These are phyloP conservation scores for Rubia yunnanensis DNA, from an alignment of 257 asterid genomes.

Conservation along the genomic window DNA sequence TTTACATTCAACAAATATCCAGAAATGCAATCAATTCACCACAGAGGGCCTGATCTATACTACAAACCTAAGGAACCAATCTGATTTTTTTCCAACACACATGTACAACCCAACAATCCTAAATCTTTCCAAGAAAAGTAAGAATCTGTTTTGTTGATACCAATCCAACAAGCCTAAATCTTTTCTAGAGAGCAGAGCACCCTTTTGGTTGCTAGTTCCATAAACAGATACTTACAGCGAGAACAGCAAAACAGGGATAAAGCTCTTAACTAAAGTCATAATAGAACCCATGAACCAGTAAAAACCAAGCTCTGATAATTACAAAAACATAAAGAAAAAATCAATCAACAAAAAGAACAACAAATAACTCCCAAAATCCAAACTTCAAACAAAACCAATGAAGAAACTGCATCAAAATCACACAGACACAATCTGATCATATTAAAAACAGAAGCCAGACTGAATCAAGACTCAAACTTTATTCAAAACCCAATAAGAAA, in stretches of 20 bases:
- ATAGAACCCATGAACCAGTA: background rate
- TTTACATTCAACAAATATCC: background rate
- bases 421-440: no score
- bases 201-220: background rate
- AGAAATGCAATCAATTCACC: background rate
- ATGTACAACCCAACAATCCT: background rate
- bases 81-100: background rate
- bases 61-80: background rate
- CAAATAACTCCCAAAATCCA: background rate
- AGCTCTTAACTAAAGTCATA: conserved; percentile 6
- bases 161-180: background rate
- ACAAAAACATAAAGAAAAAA: background rate
- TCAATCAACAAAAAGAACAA: background rate
- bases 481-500: no score
- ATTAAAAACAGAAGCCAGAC: background rate
- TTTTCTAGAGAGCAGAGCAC: background rate
- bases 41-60: background rate
- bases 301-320: background rate
- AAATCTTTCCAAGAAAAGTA: background rate
- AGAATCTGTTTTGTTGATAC: no score
- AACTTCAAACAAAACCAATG: no score
- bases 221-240: background rate
- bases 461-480: no score
- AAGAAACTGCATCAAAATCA: no score
- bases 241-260: background rate